These are phyloP conservation scores for Lineolata rhizophorae DNA, from an alignment of 495 filamentous ascomycete genomes.

Conservation along the genomic window DNA sequence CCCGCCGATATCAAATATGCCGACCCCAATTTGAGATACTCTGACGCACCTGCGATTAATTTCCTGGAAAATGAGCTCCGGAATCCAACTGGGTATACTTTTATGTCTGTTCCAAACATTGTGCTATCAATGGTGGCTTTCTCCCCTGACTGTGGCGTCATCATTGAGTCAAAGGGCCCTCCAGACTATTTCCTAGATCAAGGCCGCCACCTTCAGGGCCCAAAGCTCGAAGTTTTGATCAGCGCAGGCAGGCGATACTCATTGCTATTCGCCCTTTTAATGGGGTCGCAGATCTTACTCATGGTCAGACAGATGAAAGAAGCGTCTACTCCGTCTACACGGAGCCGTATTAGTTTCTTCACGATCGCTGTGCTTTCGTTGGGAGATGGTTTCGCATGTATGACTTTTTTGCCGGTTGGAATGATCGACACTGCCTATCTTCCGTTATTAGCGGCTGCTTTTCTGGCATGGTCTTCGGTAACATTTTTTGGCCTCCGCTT, in stretches of 20 bases:
- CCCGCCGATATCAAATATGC: slow-evolving; percentile 18
- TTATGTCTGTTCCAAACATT: slow-evolving; percentile 42
- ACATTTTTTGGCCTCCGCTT: slow-evolving; percentile 65
- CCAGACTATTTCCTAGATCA: slow-evolving; percentile 45
- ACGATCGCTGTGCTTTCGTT: slow-evolving; percentile 70
- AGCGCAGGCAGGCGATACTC: slow-evolving; percentile 43
- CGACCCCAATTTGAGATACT: slow-evolving; percentile 8
- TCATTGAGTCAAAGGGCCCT: slow-evolving; percentile 71
- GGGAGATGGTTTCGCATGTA: slow-evolving; percentile 48
- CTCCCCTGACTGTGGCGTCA: slow-evolving; percentile 82
- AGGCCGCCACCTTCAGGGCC: slow-evolving; percentile 44
- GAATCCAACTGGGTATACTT: slow-evolving; percentile 60
- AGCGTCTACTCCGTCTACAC: slow-evolving; percentile 79
- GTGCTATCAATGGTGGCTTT: slow-evolving; percentile 71
- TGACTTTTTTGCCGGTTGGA: slow-evolving; percentile 41
- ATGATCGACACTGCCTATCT: slow-evolving; percentile 42
- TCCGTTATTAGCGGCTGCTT: slow-evolving; percentile 39
- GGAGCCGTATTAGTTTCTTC: slow-evolving; percentile 77
- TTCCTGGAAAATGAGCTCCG: slow-evolving; percentile 69
- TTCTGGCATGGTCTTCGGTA: slow-evolving; percentile 51
- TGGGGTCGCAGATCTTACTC: slow-evolving; percentile 49
- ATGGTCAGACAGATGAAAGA: slow-evolving; percentile 76
- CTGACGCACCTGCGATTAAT: slow-evolving; percentile 25
- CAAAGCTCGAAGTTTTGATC: slow-evolving; percentile 57
- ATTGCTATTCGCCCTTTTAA: slow-evolving; percentile 37